A percentile compares a stretch with the other conserved stretches of the same genome.
phyloP scores from a whole-genome alignment of 140 eudicot genomes.

The Stevia rebaudiana region DNA sequence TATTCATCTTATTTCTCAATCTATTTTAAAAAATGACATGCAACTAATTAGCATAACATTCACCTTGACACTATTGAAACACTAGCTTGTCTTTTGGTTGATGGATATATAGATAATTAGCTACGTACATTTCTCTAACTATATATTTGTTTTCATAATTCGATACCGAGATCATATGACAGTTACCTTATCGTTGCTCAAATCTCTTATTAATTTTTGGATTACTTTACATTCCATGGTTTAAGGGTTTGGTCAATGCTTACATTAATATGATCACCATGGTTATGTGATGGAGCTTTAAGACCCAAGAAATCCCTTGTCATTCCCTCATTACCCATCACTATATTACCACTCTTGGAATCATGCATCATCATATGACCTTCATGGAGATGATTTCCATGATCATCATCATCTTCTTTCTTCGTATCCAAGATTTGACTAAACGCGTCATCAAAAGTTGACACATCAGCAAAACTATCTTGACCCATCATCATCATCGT shows the following conservation, averaged over 20 bases:
- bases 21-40: too few relatives aligned
- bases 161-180: too few relatives aligned
- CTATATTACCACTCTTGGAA: conserved; percentile 4
- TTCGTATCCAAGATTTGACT: conserved; percentile 40
- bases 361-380: conserved; percentile 8
- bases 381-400: not conserved
- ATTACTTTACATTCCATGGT: conserved; percentile 36
- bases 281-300: conserved; percentile 32
- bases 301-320: conserved; percentile 71
- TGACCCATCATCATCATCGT: conserved; percentile 44
- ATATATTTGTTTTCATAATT: too few relatives aligned
- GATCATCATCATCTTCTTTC: conserved; percentile 26
- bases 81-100: too few relatives aligned
- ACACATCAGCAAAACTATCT: conserved; percentile 31
- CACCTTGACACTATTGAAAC: too few relatives aligned
- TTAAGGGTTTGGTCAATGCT: conserved; percentile 19
- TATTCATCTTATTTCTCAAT: too few relatives aligned
- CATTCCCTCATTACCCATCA: conserved; percentile 39
- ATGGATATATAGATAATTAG: too few relatives aligned
- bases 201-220: not conserved
- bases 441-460: conserved; percentile 42
- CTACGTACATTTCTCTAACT: too few relatives aligned
- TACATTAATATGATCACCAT: conserved; percentile 38
- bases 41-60: too few relatives aligned
- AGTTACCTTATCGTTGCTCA: too few relatives aligned